Conservation (phyloP, 2,329 filamentous ascomycete species). For the Cladosporium phlei region DNA sequence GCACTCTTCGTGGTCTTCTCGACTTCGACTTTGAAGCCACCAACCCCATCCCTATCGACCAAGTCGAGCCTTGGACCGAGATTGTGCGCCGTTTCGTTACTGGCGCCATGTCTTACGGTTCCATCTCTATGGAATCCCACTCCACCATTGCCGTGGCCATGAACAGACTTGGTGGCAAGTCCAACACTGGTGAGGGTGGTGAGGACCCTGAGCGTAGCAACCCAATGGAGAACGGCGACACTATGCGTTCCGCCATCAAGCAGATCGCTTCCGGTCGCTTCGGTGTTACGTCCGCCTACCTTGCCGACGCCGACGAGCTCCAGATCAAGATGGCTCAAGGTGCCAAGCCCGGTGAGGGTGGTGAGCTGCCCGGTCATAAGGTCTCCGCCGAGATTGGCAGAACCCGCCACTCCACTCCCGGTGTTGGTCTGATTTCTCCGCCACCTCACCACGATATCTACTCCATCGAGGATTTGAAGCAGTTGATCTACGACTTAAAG, state of each 20-base stretch:
- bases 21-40: slow-evolving; percentile 94
- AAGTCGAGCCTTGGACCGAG: slow-evolving; percentile 97
- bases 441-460: slow-evolving; percentile 98
- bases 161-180: slow-evolving; percentile 95
- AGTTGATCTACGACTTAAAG: slow-evolving; percentile 95
- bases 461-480: slow-evolving; percentile 96
- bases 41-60: slow-evolving; percentile 82
- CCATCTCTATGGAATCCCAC: slow-evolving; percentile 97
- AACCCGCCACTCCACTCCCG: slow-evolving; percentile 91
- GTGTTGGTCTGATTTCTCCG: slow-evolving; percentile 91
- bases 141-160: slow-evolving; percentile 93
- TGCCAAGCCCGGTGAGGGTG: slow-evolving; percentile 95
- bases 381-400: slow-evolving; percentile 90
- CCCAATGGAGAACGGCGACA: slow-evolving; percentile 84
- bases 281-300: slow-evolving; percentile 90
- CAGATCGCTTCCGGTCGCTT: slow-evolving; percentile 95
- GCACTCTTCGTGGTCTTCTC: slow-evolving; percentile 86
- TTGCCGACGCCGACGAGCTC: slow-evolving; percentile 90
- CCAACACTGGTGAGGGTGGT: slow-evolving; percentile 95
- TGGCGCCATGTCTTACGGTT: slow-evolving; percentile 97
- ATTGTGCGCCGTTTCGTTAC: slow-evolving; percentile 96
- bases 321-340: slow-evolving; percentile 99
- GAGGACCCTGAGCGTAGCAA: slow-evolving; percentile 89
- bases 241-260: slow-evolving; percentile 96
- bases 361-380: slow-evolving; percentile 95